Conservation (phyloP, 495 filamentous ascomycete species). For the Talaromyces thailandensis region DNA sequence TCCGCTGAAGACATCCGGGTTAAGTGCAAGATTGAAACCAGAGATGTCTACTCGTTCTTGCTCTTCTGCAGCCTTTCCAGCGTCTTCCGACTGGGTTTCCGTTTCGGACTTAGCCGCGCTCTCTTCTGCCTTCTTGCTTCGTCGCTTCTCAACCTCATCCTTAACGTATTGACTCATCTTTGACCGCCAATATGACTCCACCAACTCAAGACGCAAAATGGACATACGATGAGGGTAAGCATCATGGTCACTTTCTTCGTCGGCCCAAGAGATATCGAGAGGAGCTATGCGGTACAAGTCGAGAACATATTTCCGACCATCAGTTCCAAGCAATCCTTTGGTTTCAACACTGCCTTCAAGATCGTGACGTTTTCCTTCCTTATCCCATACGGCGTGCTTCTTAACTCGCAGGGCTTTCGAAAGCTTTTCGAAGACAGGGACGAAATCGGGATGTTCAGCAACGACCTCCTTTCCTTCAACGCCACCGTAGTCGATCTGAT, state of each 20-base stretch:
- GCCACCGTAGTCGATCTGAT: slow-evolving; percentile 97
- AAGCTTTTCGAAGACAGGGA: slow-evolving; percentile 77
- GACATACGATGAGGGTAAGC: slow-evolving; percentile 94
- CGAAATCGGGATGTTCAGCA: slow-evolving; percentile 78
- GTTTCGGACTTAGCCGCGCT: slow-evolving; percentile 19
- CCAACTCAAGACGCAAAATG: slow-evolving; percentile 77
- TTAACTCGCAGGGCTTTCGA: slow-evolving; percentile 82
- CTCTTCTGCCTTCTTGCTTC: slow-evolving; percentile 30
- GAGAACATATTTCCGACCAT: slow-evolving; percentile 93
- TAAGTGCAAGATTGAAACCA: slow-evolving; percentile 77
- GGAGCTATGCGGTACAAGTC: slow-evolving; percentile 94
- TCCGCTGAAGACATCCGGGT: slow-evolving; percentile 92
- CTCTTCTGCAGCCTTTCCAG: slow-evolving; percentile 31
- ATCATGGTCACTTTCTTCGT: slow-evolving; percentile 52
- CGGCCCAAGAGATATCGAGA: slow-evolving; percentile 83
- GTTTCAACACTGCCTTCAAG: slow-evolving; percentile 96
- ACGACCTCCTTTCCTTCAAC: slow-evolving; percentile 96
- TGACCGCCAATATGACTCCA: slow-evolving; percentile 71
- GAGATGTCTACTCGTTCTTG: slow-evolving; percentile 70
- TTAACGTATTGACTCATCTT: slow-evolving; percentile 85
- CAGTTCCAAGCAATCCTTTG: slow-evolving; percentile 94
- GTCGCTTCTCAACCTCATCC: slow-evolving; percentile 56
- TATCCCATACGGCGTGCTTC: slow-evolving; percentile 97
- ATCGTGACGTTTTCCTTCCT: slow-evolving; percentile 81
- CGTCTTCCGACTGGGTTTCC: slow-evolving; percentile 34